A percentile compares a stretch with the other conserved stretches of the same genome.
phyloP scores from a whole-genome alignment of 345 rosid species.

The Cochlearia excelsa region DNA sequence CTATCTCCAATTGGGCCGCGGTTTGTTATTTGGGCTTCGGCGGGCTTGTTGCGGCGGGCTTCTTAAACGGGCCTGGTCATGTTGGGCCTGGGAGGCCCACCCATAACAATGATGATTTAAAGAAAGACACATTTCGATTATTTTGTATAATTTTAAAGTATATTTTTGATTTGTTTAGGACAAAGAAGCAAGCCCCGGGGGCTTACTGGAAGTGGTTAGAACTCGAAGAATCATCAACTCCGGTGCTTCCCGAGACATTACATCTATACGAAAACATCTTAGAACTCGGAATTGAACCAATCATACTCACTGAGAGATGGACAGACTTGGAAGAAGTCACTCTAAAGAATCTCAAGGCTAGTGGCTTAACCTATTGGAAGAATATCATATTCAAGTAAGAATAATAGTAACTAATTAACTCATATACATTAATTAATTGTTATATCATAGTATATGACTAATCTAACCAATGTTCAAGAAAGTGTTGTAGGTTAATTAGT shows the following conservation, averaged over 20 bases:
- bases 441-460: too few relatives aligned
- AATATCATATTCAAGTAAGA: constrained; percentile 39
- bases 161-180: constrained; percentile 26
- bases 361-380: constrained; percentile 45
- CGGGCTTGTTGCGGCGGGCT: too few relatives aligned
- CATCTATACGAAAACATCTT: constrained; percentile 35
- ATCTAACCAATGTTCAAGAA: too few relatives aligned
- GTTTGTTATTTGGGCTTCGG: too few relatives aligned
- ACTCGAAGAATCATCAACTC: constrained; percentile 37
- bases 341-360: constrained; percentile 31
- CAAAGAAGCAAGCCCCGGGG: constrained; percentile 13
- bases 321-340: constrained; percentile 21
- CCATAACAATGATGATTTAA: too few relatives aligned
- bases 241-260: constrained; percentile 38
- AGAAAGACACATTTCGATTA: too few relatives aligned
- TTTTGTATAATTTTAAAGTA: too few relatives aligned
- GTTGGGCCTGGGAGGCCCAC: too few relatives aligned
- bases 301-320: constrained; percentile 41
- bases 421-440: not conserved
- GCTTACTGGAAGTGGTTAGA: constrained; percentile 15
- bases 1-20: too few relatives aligned
- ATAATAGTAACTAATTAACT: not conserved
- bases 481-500: too few relatives aligned
- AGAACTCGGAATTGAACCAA: constrained; percentile 35
- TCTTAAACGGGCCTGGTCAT: too few relatives aligned